Evolutionary conservation across 2,329 filamentous ascomycete species (phyloP), one percentile per base, ranked within the genome.

Genomic region (Shiraia bambusicola): DNA sequence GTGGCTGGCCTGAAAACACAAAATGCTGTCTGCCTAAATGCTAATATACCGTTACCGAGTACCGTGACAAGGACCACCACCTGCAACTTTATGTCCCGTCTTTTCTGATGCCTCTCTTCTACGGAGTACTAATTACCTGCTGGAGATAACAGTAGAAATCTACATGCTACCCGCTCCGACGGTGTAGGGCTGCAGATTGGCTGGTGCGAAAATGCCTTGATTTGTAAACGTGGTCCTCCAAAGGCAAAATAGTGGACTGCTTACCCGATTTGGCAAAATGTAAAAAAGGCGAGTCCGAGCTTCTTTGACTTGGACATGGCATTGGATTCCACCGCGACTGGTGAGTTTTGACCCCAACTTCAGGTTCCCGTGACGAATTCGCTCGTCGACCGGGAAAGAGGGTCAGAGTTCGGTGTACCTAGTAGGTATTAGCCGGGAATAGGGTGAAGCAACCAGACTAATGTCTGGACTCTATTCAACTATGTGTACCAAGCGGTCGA

Each of bases 111-210:
- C n/a, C n/a, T n/a, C n/a, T n/a, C n/a, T n/a, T n/a, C n/a, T n/a
- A n/a, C n/a, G n/a, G n/a, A n/a, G n/a, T n/a, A 52, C 29, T 49
- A 50, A 52, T 49, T 40, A 28, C 14, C 27, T 36, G 19, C 4
- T 22, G 19, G 19, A 11, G 13, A 30, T 24, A 28, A 31, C 30
- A 17, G 10, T 26, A 13, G 15, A 11, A 34, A n/a, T 19, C 12
- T 6, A 10, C 24, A 16, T n/a, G 11, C 5, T 17, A 22, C 16
- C n/a, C 11, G 27, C 16, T 16, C 30, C 17, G 17, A 19, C 25
- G 14, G 13, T 19, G 17, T 28, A 40, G 31, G 30, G 37, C 26
- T 40, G 37, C 37, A 28, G 13, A 12, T 29, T 29, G 25, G 25
- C 15, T 12, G 26, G 31, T 28, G 11, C 25, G 14, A 14, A 17